phyloP scores from a whole-genome alignment of 2,329 filamentous ascomycete species.

The Pseudogymnoascus sp. region DNA sequence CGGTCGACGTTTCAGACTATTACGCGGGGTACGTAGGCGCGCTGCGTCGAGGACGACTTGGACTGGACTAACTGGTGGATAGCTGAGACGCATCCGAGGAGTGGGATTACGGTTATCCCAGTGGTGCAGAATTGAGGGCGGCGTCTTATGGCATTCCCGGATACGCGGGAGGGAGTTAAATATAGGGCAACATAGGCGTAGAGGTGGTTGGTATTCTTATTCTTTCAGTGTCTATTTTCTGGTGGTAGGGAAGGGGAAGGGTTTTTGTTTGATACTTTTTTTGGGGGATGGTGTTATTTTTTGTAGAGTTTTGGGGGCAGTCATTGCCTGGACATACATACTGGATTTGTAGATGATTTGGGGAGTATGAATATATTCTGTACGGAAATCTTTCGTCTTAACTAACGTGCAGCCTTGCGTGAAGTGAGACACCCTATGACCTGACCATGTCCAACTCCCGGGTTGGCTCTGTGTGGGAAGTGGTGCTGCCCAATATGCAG shows the following conservation, averaged over 20 bases:
- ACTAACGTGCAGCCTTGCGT: too few species aligned
- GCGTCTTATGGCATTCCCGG: not conserved
- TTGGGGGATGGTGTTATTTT: not conserved
- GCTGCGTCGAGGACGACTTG: not conserved
- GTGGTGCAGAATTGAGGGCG: not conserved
- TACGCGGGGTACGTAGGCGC: not conserved
- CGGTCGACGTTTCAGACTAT: not conserved
- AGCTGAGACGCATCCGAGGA: not conserved
- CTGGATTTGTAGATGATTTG: not conserved
- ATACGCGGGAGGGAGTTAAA: not conserved
- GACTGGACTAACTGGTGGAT: not conserved
- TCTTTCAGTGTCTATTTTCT: not conserved
- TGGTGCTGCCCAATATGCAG: too few species aligned
- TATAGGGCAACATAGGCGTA: not conserved
- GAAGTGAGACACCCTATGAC: too few species aligned
- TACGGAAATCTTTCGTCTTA: not conserved
- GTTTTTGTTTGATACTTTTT: not conserved
- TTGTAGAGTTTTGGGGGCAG: not conserved
- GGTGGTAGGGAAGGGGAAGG: not conserved
- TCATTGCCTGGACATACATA: not conserved
- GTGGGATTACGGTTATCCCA: not conserved
- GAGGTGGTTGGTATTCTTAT: not conserved
- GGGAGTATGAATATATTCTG: not conserved
- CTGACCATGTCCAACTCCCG: too few species aligned
- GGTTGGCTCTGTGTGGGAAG: too few species aligned